phyloP scores from a whole-genome alignment of 441 rosid species.

The Adansonia grandidieri region DNA sequence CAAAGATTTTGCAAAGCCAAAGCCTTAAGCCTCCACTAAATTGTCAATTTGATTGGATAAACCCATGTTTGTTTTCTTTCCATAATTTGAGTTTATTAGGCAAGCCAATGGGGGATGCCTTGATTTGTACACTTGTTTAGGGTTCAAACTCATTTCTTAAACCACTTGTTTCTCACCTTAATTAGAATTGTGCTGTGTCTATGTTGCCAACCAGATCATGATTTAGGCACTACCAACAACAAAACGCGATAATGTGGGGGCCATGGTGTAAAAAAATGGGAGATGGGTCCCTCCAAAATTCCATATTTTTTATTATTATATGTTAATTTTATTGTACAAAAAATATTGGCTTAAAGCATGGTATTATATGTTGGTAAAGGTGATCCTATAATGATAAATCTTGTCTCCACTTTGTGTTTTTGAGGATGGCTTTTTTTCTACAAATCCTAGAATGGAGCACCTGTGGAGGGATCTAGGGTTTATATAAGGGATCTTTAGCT shows the following conservation, averaged over 20 bases:
- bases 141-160: constrained; percentile 30
- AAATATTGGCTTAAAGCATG: constrained; percentile 19
- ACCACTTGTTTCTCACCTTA: constrained; percentile 21
- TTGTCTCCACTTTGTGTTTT: constrained; percentile 35
- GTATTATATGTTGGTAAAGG: constrained; percentile 44
- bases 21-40: constrained; percentile 6
- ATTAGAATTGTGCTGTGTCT: constrained; percentile 24
- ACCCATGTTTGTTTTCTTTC: constrained; percentile 18
- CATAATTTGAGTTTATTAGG: constrained; percentile 17
- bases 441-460: not conserved
- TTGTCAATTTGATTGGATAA: constrained; percentile 29
- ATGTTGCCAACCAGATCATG: constrained; percentile 52
- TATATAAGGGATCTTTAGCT: not conserved
- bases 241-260: constrained; percentile 28
- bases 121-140: constrained; percentile 31
- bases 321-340: not conserved
- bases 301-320: not conserved
- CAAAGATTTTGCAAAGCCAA: constrained; percentile 29
- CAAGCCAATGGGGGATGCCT: not conserved
- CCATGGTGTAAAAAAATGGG: constrained; percentile 1
- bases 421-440: not conserved
- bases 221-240: constrained; percentile 25
- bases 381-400: constrained; percentile 35
- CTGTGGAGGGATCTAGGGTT: not conserved
- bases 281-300: constrained; percentile 1